These are phyloP conservation scores for Grammothele lineata DNA, from an alignment of 768 basidiomycete genomes.

Conservation along the genomic window DNA sequence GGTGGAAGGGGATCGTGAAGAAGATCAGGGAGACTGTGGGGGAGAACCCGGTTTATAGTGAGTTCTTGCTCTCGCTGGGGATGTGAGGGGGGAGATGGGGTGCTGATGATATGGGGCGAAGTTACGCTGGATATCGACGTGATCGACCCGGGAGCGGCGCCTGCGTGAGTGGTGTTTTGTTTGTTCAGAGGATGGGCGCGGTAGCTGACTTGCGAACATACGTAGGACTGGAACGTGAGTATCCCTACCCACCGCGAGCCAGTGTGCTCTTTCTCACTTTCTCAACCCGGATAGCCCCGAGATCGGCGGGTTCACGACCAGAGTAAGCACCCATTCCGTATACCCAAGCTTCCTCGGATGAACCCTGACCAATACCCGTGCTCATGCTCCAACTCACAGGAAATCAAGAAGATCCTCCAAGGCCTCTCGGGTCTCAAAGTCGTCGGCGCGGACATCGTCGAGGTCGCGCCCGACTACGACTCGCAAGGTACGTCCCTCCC, in stretches of 20 bases:
- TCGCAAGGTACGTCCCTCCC: slow-evolving; percentile 16
- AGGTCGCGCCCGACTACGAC: slow-evolving; percentile 22
- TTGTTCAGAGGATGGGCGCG: neutral
- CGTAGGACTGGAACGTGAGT: slow-evolving; percentile 22
- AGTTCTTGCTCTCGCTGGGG: slow-evolving; percentile 1
- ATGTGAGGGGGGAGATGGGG: no score
- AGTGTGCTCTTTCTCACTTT: no score
- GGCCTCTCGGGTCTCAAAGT: slow-evolving; percentile 32
- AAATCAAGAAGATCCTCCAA: slow-evolving; percentile 33
- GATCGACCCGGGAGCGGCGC: slow-evolving; percentile 16
- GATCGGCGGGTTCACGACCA: slow-evolving; percentile 30
- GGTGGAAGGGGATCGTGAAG: slow-evolving; percentile 29
- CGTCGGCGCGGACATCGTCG: slow-evolving; percentile 32
- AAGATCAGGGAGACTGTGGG: slow-evolving; percentile 28
- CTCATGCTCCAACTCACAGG: no score
- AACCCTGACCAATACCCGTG: no score
- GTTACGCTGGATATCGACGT: slow-evolving; percentile 19
- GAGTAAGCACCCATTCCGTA: slow-evolving; percentile 15
- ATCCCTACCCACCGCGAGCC: no score
- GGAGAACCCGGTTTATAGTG: slow-evolving; percentile 30
- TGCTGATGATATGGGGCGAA: neutral
- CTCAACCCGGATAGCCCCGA: slow-evolving; percentile 20
- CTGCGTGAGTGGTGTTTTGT: slow-evolving; percentile 3
- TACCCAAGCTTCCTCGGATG: no score
- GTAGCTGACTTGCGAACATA: no score